Conservation (phyloP, 257 asterid genomes). For the Buddleja alternifolia region DNA sequence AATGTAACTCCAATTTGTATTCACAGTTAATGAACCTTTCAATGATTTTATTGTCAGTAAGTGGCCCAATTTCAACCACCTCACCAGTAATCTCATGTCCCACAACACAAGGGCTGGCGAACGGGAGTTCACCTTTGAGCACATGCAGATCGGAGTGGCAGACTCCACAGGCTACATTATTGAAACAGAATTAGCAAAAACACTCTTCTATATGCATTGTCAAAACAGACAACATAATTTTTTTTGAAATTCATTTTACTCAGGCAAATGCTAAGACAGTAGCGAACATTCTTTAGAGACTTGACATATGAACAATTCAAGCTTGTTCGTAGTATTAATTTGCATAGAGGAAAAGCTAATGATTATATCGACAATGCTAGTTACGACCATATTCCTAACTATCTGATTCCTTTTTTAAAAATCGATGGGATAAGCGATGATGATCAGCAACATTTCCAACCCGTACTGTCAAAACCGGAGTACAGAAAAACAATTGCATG, state of each 20-base stretch:
- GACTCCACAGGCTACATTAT: conserved; percentile 95
- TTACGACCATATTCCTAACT: not conserved
- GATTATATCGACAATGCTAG: not conserved
- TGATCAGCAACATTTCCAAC: too few relatives aligned
- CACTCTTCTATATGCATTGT: not conserved
- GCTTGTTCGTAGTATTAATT: not conserved
- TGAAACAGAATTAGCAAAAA: conserved; percentile 19
- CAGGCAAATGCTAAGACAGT: not conserved
- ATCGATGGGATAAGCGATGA: too few relatives aligned
- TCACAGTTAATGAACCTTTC: conserved; percentile 57
- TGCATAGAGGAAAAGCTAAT: conserved; percentile 2
- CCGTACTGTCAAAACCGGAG: too few relatives aligned
- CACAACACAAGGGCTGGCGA: conserved; percentile 89
- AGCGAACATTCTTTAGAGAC: not conserved
- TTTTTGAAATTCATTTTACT: not conserved
- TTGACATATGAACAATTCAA: not conserved
- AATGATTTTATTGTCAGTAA: conserved; percentile 61
- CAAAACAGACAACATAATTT: not conserved
- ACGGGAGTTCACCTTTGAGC: conserved; percentile 94
- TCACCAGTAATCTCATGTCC: conserved; percentile 99
- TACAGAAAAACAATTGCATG: too few relatives aligned
- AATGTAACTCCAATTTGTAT: not conserved
- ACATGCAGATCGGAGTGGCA: conserved; percentile 98
- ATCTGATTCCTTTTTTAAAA: too few relatives aligned
- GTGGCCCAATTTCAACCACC: conserved; percentile 91